A percentile compares a stretch with the other conserved stretches of the same genome.
These are phyloP conservation scores for Rhypophila decipiens DNA, from an alignment of 495 filamentous ascomycete genomes.

Conservation along the genomic window DNA sequence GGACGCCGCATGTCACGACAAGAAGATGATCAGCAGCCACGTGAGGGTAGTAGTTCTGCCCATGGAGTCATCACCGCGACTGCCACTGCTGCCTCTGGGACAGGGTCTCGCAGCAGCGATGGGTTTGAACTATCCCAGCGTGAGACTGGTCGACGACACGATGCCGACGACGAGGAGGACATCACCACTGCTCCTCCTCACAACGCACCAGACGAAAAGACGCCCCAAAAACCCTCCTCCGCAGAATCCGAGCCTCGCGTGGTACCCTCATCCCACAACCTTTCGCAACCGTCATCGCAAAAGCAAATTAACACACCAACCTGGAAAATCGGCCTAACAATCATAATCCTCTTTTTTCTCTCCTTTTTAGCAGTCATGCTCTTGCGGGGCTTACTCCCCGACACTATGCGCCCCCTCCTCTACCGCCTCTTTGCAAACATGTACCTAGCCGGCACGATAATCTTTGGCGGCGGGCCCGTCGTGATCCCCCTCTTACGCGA, in stretches of 20 bases:
- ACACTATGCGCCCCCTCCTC: constrained; percentile 33
- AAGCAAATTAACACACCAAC: constrained; percentile 30
- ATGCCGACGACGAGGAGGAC: background rate
- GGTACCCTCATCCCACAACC: constrained; percentile 21
- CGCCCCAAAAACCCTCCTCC: constrained; percentile 1
- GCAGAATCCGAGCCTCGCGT: constrained; percentile 30
- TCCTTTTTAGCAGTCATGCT: constrained; percentile 57
- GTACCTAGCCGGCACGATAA: constrained; percentile 80
- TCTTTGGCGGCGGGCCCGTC: constrained; percentile 81
- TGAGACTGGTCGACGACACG: background rate
- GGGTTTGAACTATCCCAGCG: background rate
- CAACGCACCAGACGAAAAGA: background rate
- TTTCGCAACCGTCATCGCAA: constrained; percentile 8
- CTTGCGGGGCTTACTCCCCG: constrained; percentile 42
- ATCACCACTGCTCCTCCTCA: too few species aligned
- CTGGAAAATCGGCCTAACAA: constrained; percentile 40
- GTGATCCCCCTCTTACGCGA: constrained; percentile 74
- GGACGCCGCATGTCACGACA: too few species aligned
- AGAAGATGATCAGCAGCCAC: too few species aligned
- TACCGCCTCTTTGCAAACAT: constrained; percentile 71
- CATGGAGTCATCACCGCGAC: too few species aligned
- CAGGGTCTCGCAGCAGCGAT: background rate
- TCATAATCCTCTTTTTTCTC: constrained; percentile 49
- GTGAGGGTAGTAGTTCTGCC: too few species aligned
- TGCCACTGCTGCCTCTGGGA: too few species aligned